Base-by-base conservation (phyloP, 2,329 filamentous ascomycete genomes). In the Colletotrichum sansevieriae region DNA sequence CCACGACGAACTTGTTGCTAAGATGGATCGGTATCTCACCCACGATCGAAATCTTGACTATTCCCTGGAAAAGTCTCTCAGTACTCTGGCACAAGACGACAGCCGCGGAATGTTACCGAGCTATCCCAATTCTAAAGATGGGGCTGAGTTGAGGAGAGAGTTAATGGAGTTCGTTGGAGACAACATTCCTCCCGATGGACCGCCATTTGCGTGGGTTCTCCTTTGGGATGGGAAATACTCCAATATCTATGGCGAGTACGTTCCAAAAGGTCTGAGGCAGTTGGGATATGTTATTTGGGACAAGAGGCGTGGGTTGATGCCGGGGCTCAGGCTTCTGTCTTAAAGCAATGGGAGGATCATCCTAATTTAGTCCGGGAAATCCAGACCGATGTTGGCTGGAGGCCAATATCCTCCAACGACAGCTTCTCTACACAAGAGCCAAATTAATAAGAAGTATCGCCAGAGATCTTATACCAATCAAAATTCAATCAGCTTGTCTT, bases 221-320 rank as follows among this genome's bases (percentile, higher is more conserved):
- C n/a, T 49, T 18, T 58, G 61, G 61, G 18, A 58, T 20, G 52
- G 15, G 11, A 46, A 25, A 33, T 41, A 64, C 20, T n/a, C 52
- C 52, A 58, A 49, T 4, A 35, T 63, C 13, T 58, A 39, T 39
- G 43, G 18, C 9, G 52, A 57, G 5, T 64, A 37, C 43, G 52
- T 49, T 5, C 41, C 52, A 22, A 13, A 18, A 11, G 3, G 11
- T 2, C 39, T 58, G 41, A 47, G 29, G 2, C 12, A 18, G 57
- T 25, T 25, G 25, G 61, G 29, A 18, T 64, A 64, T 47, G 52
- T 58, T 3, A 11, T 64, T 18, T 64, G 29, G 20, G 52, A 64
- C 13, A 20, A 58, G 13, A 39, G 20, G 15, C 25, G 10, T 29
- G 22, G 18, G n/a, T 18, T 20, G 0, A 49, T 5, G 13, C 47